Base-by-base conservation (phyloP, 495 filamentous ascomycete genomes). In the Chaetomidium leptoderma region DNA sequence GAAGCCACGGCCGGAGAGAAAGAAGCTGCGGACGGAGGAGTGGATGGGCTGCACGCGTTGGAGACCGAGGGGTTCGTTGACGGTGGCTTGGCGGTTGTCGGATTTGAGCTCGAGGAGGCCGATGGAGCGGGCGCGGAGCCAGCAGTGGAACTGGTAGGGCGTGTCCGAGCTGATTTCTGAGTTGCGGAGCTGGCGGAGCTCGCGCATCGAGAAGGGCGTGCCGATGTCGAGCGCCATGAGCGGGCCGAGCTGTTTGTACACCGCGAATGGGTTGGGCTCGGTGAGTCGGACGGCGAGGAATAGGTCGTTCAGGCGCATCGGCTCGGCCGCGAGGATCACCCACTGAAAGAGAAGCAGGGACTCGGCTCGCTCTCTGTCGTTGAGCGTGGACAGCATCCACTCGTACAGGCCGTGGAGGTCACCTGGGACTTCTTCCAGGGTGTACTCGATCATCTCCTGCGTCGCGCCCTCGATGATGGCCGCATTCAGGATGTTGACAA, bases 401-500 rank as follows among this genome's bases (percentile, higher is more conserved):
- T 73, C 70, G 61, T 74, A 74, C 5, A 74, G 63, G 3, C 69
- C 70, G 36, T 70, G 64, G 2, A 74, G 56, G 32, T 70, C 63
- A 23, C 57, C 61, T 2, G 72, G 70, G 14, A 73, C 59, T 42
- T 71, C 70, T n/a, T 61, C 63, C 14, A 74, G 42, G 8, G 64
- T 69, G 59, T 68, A 61, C 33, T 71, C 66, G 35, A 74, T 63
- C 14, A 71, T 54, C 13, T 74, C 69, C 35, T 67, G 66, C 2
- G 62, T 60, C 0, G 70, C 70, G 3, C 70, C 70, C 30, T 68
- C 69, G 2, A 55, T 53, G 30, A 73, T 73, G 58, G 71, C 69
- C n/a, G 65, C 61, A 33, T 74, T 73, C 7, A 74, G 49, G 8
- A 74, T 67, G 46, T 73, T 71, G 35, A 71, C 70, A 7, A 70